phyloP scores from a whole-genome alignment of 257 asterid genomes.

The Solanum medicagineum region DNA sequence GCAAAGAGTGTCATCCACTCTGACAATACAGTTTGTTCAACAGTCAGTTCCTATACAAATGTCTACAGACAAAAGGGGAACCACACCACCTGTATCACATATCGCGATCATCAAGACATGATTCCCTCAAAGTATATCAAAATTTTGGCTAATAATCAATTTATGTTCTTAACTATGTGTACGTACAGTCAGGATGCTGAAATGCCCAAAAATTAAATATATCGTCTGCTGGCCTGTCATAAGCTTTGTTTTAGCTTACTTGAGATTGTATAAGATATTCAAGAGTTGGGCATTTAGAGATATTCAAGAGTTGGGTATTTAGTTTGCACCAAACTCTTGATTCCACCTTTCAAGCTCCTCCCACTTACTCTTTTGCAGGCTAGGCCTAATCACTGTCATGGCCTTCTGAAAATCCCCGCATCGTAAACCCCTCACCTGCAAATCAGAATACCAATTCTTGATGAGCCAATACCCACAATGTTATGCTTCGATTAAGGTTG shows the following conservation, averaged over 20 bases:
- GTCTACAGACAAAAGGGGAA: background rate
- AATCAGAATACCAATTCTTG: background rate
- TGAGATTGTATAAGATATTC: background rate
- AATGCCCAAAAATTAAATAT: background rate
- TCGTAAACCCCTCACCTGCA: conserved; percentile 67
- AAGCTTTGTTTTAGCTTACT: background rate
- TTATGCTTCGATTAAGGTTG: background rate
- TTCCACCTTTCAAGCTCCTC: conserved; percentile 89
- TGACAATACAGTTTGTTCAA: background rate
- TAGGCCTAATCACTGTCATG: conserved; percentile 68
- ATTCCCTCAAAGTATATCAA: background rate
- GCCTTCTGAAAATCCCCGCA: conserved; percentile 79
- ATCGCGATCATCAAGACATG: background rate
- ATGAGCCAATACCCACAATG: background rate
- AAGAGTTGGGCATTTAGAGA: too few species aligned
- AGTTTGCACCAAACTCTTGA: conserved; percentile 72
- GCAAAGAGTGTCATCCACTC: background rate
- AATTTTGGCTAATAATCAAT: background rate
- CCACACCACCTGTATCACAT: background rate
- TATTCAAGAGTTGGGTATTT: background rate
- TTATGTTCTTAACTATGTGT: background rate
- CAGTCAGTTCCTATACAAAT: background rate
- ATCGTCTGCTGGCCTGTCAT: background rate
- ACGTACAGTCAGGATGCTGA: background rate
- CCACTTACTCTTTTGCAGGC: conserved; percentile 90